A percentile compares a stretch with the other conserved stretches of the same genome.
Evolutionary conservation across 495 filamentous ascomycete species (phyloP).

Genomic region (Podospora pseudopauciseta): DNA sequence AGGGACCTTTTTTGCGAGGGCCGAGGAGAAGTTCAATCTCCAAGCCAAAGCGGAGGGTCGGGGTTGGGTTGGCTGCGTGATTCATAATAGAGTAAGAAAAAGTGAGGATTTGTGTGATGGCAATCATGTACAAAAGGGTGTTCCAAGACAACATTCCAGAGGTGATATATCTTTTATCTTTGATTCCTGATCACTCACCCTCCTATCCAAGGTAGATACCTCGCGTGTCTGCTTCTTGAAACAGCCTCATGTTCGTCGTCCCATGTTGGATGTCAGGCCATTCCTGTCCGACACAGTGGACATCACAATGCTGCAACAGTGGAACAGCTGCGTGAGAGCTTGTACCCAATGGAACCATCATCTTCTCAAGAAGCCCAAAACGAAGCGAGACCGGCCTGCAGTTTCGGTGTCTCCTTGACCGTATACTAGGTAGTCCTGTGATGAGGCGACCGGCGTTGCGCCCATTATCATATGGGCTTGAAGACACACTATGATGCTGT

Average conservation of each 20-base stretch:
- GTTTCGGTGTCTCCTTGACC: no score
- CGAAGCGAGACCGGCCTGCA: no score
- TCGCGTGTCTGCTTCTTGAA: neutral
- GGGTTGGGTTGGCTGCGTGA: neutral
- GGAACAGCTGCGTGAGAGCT: no score
- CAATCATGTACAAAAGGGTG: no score
- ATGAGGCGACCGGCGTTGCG: neutral
- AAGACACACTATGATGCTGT: neutral
- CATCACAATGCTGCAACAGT: neutral
- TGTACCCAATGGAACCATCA: no score
- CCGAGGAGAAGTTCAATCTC: conserved; percentile 32
- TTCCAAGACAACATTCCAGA: neutral
- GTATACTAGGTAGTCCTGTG: neutral
- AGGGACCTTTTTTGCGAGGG: conserved; percentile 17
- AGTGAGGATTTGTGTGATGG: no score
- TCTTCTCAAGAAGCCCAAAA: no score
- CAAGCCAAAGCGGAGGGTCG: conserved; percentile 27
- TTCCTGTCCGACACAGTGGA: neutral
- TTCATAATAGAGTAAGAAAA: neutral
- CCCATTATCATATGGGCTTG: neutral
- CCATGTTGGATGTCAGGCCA: neutral
- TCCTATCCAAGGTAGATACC: neutral
- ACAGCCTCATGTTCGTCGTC: neutral
- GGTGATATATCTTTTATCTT: neutral
- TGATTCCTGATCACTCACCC: no score